Percentiles rank a stretch among this genome's conserved stretches.
phyloP scores from a whole-genome alignment of 106 monocot species.

The Posidonia australis region DNA sequence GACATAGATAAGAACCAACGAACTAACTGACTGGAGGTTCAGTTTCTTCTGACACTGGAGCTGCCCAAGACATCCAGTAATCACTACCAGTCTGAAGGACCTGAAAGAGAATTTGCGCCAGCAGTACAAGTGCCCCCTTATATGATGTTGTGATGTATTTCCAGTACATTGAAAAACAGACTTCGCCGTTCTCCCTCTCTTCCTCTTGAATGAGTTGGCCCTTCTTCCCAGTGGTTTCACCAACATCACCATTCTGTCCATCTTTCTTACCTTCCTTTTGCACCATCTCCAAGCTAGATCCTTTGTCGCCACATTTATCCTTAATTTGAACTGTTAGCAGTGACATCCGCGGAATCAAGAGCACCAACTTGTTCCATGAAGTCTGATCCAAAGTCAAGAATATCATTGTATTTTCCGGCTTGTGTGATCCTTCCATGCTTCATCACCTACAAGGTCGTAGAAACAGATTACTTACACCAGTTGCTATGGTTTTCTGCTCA shows the following conservation, averaged over 20 bases:
- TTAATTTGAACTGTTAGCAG: conserved; percentile 9
- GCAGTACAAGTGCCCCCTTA: conserved; percentile 64
- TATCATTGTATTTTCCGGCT: conserved; percentile 76
- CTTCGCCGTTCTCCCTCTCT: conserved; percentile 92
- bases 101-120: conserved; percentile 67
- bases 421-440: conserved; percentile 75
- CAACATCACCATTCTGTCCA: conserved; percentile 26
- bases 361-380: conserved; percentile 84
- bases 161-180: conserved; percentile 90
- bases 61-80: conserved; percentile 94
- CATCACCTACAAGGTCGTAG: conserved; percentile 28
- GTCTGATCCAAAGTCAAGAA: conserved; percentile 61
- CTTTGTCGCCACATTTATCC: conserved; percentile 8
- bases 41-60: conserved; percentile 43
- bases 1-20: conserved; percentile 41
- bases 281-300: neutral
- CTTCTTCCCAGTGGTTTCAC: conserved; percentile 27
- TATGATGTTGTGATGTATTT: conserved; percentile 66
- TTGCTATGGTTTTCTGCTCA: no score
- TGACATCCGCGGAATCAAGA: conserved; percentile 48
- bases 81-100: conserved; percentile 70
- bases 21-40: conserved; percentile 53
- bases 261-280: conserved; percentile 20
- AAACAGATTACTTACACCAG: neutral
- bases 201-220: conserved; percentile 84